These are phyloP conservation scores for Gossypium trilobum DNA, from an alignment of 441 rosid species.

Conservation along the genomic window DNA sequence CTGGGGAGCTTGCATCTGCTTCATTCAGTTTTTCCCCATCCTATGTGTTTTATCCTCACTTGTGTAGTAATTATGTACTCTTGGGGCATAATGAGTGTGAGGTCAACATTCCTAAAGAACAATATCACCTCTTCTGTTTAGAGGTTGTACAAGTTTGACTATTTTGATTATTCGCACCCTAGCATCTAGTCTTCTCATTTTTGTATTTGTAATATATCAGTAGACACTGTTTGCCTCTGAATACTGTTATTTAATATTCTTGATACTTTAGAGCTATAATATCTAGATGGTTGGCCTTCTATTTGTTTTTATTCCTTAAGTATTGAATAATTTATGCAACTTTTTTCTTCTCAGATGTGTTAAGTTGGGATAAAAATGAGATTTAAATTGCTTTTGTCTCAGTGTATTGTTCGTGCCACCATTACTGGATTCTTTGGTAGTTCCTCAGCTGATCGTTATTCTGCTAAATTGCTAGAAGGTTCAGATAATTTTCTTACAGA, in stretches of 20 bases:
- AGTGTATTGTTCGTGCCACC: slow-evolving; percentile 80
- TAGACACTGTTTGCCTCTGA: neutral
- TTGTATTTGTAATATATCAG: neutral
- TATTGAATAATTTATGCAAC: neutral
- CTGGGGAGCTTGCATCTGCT: neutral
- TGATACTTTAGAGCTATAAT: neutral
- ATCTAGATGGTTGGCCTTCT: slow-evolving; percentile 4
- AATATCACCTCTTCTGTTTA: neutral
- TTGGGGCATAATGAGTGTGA: neutral
- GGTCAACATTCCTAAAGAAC: neutral
- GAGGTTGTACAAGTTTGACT: neutral
- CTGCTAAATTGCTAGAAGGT: slow-evolving; percentile 38
- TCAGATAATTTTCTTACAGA: slow-evolving; percentile 49
- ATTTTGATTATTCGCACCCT: neutral
- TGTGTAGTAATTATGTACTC: neutral
- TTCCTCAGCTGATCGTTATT: slow-evolving; percentile 27
- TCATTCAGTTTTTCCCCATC: neutral
- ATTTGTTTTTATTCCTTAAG: neutral
- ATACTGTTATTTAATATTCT: neutral
- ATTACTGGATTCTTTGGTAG: slow-evolving; percentile 47
- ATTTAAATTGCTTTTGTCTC: slow-evolving; percentile 25
- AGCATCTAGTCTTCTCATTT: neutral
- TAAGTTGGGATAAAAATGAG: slow-evolving; percentile 14
- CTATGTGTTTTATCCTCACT: neutral
- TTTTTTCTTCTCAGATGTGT: slow-evolving; percentile 7